A percentile compares a stretch with the other conserved stretches of the same genome.
phyloP scores from a whole-genome alignment of 1,284 basidiomycete species.

The Inonotus obliquus region DNA sequence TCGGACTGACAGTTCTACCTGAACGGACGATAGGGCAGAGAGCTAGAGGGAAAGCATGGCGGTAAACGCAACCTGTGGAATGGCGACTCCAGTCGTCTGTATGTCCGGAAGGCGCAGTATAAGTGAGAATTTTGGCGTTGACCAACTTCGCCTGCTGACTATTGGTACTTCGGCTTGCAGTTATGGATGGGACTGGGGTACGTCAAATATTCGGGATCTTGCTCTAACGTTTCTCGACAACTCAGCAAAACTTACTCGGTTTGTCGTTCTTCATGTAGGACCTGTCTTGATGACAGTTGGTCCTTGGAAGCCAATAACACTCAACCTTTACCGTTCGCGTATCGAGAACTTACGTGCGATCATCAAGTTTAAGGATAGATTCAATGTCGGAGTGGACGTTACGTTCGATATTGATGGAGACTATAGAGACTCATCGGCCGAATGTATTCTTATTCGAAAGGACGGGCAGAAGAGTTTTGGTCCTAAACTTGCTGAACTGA shows the following conservation, averaged over 20 bases:
- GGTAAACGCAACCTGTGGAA: constrained; percentile 70
- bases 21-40: constrained; percentile 46
- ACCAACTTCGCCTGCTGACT: not conserved
- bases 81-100: constrained; percentile 80
- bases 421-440: constrained; percentile 36
- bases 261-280: constrained; percentile 33
- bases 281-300: constrained; percentile 74
- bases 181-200: constrained; percentile 86
- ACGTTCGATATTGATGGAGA: constrained; percentile 36
- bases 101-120: constrained; percentile 88
- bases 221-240: not conserved
- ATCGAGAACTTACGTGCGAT: constrained; percentile 63
- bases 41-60: constrained; percentile 55
- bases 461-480: constrained; percentile 40
- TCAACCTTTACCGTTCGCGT: constrained; percentile 63
- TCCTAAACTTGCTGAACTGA: constrained; percentile 31
- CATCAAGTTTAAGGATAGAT: constrained; percentile 44
- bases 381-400: constrained; percentile 35
- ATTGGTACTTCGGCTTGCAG: constrained; percentile 32
- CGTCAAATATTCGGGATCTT: constrained; percentile 17
- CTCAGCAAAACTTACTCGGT: not conserved
- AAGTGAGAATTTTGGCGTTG: constrained; percentile 42
- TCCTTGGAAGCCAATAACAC: constrained; percentile 72
- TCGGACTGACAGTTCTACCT: no score
- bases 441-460: constrained; percentile 25